phyloP scores from a whole-genome alignment of 2,329 filamentous ascomycete genomes.

The Sporothrix luriei region DNA sequence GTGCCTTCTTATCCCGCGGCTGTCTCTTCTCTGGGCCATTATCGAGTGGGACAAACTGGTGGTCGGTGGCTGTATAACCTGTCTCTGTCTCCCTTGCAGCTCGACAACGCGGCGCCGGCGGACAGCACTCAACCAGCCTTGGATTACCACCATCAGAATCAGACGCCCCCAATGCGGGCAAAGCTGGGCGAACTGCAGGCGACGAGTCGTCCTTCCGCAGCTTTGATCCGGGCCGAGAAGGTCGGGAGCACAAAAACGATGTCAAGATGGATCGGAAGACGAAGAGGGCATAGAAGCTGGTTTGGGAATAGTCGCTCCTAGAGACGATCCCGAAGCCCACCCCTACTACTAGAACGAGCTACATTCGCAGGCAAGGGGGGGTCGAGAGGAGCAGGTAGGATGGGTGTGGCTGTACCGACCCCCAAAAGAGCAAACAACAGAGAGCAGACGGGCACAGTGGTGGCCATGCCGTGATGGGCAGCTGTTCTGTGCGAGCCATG shows the following conservation, averaged over 20 bases:
- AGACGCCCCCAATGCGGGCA: not conserved
- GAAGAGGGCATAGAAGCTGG: too few relatives aligned
- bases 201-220: not conserved
- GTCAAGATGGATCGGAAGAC: not conserved
- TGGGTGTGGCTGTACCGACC: not conserved
- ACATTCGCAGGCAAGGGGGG: not conserved
- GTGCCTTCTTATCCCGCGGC: not conserved
- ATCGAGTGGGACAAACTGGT: constrained; percentile 11
- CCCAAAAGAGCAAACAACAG: not conserved
- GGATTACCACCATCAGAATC: not conserved
- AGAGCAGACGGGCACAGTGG: not conserved
- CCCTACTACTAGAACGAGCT: not conserved
- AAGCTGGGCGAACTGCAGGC: too few relatives aligned
- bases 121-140: not conserved
- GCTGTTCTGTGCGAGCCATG: not conserved
- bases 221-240: constrained; percentile 11
- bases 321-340: not conserved
- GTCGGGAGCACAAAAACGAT: not conserved
- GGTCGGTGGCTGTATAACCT: constrained; percentile 9
- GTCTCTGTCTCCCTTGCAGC: constrained; percentile 10
- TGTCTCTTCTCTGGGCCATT: not conserved
- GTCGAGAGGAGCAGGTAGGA: not conserved
- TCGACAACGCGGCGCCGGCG: not conserved
- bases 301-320: too few relatives aligned
- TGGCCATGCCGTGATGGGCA: not conserved